Conservation (phyloP, 768 basidiomycete genomes). For the Gelatoporia subvermispora region DNA sequence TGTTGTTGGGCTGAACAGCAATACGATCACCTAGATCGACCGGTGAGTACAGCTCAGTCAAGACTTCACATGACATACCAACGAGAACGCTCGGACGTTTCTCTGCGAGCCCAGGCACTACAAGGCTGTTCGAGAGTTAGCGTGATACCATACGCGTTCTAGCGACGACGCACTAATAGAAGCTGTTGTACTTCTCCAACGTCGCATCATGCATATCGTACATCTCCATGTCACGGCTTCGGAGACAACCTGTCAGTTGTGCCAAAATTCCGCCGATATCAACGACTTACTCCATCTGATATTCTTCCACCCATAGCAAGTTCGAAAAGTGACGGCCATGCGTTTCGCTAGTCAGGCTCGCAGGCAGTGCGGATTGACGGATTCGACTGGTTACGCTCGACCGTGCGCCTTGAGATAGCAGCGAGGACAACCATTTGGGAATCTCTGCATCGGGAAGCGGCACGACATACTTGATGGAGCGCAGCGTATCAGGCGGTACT, state of each 20-base stretch:
- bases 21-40: conserved; percentile 41
- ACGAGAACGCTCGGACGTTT: conserved; percentile 9
- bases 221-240: conserved; percentile 30
- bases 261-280: not conserved
- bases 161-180: conserved; percentile 6
- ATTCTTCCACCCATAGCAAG: conserved; percentile 53
- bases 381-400: conserved; percentile 1
- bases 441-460: conserved; percentile 10
- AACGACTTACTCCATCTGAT: conserved; percentile 20
- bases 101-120: conserved; percentile 14
- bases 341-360: conserved; percentile 28
- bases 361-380: conserved; percentile 32
- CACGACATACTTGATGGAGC: conserved; percentile 13
- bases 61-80: not conserved
- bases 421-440: conserved; percentile 9
- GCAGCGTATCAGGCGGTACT: conserved; percentile 19
- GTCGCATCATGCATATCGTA: conserved; percentile 15
- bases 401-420: not conserved
- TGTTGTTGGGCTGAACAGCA: conserved; percentile 36
- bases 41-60: not conserved
- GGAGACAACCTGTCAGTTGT: not conserved
- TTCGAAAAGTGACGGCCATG: conserved; percentile 46
- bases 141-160: not conserved
- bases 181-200: conserved; percentile 3
- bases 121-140: conserved; percentile 1